A percentile compares a stretch with the other conserved stretches of the same genome.
These are phyloP conservation scores for Leccinum brunneo-olivaceum DNA, from an alignment of 1,284 basidiomycete species.

Conservation along the genomic window DNA sequence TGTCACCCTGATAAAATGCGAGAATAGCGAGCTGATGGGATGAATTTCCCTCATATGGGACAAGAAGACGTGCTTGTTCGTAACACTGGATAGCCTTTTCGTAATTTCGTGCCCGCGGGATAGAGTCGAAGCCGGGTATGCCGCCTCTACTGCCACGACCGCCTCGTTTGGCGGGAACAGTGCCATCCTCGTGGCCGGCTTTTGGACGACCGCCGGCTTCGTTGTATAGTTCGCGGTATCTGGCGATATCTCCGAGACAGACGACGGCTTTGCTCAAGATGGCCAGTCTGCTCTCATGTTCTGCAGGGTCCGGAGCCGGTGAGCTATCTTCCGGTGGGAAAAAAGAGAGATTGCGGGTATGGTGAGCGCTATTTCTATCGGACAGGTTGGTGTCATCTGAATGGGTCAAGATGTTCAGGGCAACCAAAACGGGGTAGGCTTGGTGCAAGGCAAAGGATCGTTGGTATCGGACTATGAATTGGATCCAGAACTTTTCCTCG, in stretches of 20 bases:
- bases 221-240: conserved; percentile 89
- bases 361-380: conserved; percentile 18
- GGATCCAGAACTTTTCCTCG: conserved; percentile 85
- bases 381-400: conserved; percentile 24
- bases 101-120: conserved; percentile 59
- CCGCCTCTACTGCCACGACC: conserved; percentile 43
- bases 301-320: conserved; percentile 40
- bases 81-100: conserved; percentile 76
- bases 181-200: conserved; percentile 56
- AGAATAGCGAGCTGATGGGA: conserved; percentile 95
- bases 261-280: conserved; percentile 85
- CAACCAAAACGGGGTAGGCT: conserved; percentile 47
- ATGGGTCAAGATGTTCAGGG: conserved; percentile 44
- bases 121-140: conserved; percentile 33
- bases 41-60: conserved; percentile 82
- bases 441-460: conserved; percentile 62
- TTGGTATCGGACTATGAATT: conserved; percentile 67
- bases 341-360: conserved; percentile 43
- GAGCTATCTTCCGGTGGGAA: conserved; percentile 48
- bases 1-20: conserved; percentile 76
- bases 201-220: conserved; percentile 60
- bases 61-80: conserved; percentile 72
- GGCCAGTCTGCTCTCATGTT: conserved; percentile 56
- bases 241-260: conserved; percentile 88
- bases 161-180: conserved; percentile 33